Conservation (phyloP, 2,329 filamentous ascomycete genomes). For the Exserohilum rostratum region DNA sequence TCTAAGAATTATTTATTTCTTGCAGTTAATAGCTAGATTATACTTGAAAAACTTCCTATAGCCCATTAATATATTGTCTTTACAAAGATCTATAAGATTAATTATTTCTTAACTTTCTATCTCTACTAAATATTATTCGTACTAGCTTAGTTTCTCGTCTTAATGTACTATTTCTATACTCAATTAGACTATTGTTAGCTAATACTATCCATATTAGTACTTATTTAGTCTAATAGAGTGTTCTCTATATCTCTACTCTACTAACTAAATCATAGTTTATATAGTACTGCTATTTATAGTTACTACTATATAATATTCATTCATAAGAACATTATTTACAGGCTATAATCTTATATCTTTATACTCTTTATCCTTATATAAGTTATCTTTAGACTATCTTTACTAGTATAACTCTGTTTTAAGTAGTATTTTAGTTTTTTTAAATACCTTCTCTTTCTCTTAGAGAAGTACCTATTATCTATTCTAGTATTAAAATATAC, state of each 20-base stretch:
- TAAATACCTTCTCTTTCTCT: not conserved
- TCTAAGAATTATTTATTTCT: not conserved
- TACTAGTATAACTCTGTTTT: not conserved
- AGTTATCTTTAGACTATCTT: not conserved
- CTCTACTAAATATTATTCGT: not conserved
- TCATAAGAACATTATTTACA: not conserved
- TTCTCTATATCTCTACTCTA: not conserved
- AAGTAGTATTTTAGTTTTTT: slow-evolving; percentile 1
- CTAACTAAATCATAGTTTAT: not conserved
- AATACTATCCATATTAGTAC: not conserved
- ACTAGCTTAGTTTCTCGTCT: not conserved
- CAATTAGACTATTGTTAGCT: not conserved
- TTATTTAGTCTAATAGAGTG: not conserved
- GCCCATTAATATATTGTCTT: not conserved
- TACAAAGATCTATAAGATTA: not conserved
- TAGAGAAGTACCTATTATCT: not conserved
- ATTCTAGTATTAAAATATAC: too few species aligned
- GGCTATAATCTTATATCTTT: not conserved
- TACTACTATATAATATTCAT: not conserved
- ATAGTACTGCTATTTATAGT: not conserved
- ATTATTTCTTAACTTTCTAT: not conserved
- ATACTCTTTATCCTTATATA: not conserved
- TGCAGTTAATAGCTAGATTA: too few species aligned
- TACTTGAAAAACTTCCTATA: not conserved
- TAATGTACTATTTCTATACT: not conserved